A percentile compares a stretch with the other conserved stretches of the same genome.
phyloP scores from a whole-genome alignment of 2,329 filamentous ascomycete genomes.

The Fusarium sublunatum region DNA sequence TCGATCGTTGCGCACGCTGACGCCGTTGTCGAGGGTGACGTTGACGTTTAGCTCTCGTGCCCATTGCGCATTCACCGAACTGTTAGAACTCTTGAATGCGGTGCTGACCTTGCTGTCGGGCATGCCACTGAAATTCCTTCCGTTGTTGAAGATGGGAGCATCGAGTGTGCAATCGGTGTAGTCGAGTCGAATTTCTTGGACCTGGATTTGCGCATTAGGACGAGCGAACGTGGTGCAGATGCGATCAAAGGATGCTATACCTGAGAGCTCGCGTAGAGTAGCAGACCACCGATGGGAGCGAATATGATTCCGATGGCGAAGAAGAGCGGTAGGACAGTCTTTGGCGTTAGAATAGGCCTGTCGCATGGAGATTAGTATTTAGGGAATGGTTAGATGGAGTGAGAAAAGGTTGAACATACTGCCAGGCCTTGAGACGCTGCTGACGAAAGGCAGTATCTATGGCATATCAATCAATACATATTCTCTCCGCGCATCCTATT shows the following conservation, averaged over 20 bases:
- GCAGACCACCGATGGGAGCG: constrained; percentile 87
- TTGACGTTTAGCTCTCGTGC: constrained; percentile 53
- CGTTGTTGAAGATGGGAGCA: constrained; percentile 57
- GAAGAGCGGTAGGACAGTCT: constrained; percentile 91
- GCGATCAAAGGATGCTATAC: constrained; percentile 56
- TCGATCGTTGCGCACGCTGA: constrained; percentile 55
- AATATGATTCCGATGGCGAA: constrained; percentile 92
- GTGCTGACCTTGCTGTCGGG: constrained; percentile 67
- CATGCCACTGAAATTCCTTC: constrained; percentile 60
- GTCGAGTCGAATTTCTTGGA: constrained; percentile 90
- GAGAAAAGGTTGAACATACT: constrained; percentile 70
- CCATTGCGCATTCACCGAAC: constrained; percentile 57
- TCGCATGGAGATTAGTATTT: constrained; percentile 52
- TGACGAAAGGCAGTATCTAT: constrained; percentile 96
- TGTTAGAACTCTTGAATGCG: constrained; percentile 74
- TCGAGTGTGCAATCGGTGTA: constrained; percentile 80
- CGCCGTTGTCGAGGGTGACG: constrained; percentile 49
- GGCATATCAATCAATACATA: constrained; percentile 34
- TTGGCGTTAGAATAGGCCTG: constrained; percentile 93
- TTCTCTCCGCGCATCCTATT: background rate
- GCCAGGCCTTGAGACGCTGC: constrained; percentile 98
- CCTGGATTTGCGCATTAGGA: constrained; percentile 60
- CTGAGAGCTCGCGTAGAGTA: constrained; percentile 86
- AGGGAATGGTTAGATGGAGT: constrained; percentile 10
- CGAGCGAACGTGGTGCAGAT: background rate